Base-by-base conservation (phyloP, 345 rosid genomes). In the Eutrema yunnanense region DNA sequence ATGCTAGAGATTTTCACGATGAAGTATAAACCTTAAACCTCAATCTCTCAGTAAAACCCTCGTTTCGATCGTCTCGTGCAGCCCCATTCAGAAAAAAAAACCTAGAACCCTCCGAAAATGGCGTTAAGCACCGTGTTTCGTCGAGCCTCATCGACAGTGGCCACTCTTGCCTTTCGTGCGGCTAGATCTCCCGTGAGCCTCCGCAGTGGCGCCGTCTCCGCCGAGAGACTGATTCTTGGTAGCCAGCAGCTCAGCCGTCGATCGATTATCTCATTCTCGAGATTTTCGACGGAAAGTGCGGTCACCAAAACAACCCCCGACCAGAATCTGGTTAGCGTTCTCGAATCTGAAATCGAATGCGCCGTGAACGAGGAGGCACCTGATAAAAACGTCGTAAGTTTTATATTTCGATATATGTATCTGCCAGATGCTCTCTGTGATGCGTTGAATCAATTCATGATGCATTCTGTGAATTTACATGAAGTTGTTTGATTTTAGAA, bases 321-420 rank as follows among this genome's bases (percentile, higher is more conserved):
- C 11, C 79, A 74, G 52, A 81, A 47, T 33, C 79, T 89, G 7
- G 42, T 84, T 40, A 66, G 75, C 16, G 82, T 83, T 37, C 80
- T 89, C 32, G 78, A 80, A 29, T 53, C 81, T 34, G 90, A 85
- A 78, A 84, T 87, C 19, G 87, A 81, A 3, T 81, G 90, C 64
- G 84, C 88, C 11, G 70, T 78, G 67, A 51, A 62, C 27, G 83
- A 80, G 32, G 56, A 41, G 1, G 66, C 74, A 2, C 83, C 77
- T 22, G 63, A 75, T 37, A 22, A 30, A 1, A 43, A 27, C 64
- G 33, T 64, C 42, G 81, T 79, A 62, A 73, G 78, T 68, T 33
- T 1, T 38, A 8, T 34, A 16, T 3, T 37, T 16, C 22, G 3
- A 14, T 55, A 12, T 65, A 13, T 4, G 12, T 64, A 44, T 37